phyloP scores from a whole-genome alignment of 768 basidiomycete genomes.

The Cystofilobasidium bisporidii region DNA sequence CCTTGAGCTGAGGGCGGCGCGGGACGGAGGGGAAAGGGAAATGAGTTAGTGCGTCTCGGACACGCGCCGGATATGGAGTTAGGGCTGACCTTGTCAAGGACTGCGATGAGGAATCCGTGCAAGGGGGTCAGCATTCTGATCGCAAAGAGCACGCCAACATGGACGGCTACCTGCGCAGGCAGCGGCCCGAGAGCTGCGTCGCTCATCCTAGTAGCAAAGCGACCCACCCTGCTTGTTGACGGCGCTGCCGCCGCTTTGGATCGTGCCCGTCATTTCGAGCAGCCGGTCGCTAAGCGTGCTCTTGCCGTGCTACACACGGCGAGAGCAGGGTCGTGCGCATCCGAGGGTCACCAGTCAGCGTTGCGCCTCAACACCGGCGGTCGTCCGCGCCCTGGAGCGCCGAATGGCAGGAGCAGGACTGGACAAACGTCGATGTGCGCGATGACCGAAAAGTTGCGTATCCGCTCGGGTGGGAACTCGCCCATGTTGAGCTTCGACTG shows the following conservation, averaged over 20 bases:
- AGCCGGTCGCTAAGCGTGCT: constrained; percentile 77
- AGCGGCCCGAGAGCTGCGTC: too few relatives aligned
- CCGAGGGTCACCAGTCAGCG: neutral
- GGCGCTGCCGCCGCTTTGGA: constrained; percentile 49
- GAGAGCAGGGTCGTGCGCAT: neutral
- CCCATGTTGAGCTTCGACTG: constrained; percentile 33
- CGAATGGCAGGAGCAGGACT: too few relatives aligned
- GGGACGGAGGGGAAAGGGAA: neutral
- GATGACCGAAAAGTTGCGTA: constrained; percentile 82
- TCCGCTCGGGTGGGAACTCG: constrained; percentile 41
- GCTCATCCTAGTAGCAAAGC: too few relatives aligned
- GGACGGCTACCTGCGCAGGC: too few relatives aligned
- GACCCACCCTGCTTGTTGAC: constrained; percentile 51
- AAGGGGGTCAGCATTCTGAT: too few relatives aligned
- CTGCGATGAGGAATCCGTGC: constrained; percentile 4
- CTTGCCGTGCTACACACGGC: constrained; percentile 75
- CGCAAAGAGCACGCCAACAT: too few relatives aligned
- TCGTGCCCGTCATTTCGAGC: constrained; percentile 74
- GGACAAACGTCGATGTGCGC: constrained; percentile 69
- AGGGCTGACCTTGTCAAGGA: constrained; percentile 36
- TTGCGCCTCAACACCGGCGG: neutral
- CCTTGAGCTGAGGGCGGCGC: constrained; percentile 52
- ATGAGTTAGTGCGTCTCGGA: neutral
- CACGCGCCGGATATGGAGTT: neutral
- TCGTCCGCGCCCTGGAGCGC: too few relatives aligned